Conservation (phyloP, 192 early-diverging fungal genomes). For the Backusella psychrophila region DNA sequence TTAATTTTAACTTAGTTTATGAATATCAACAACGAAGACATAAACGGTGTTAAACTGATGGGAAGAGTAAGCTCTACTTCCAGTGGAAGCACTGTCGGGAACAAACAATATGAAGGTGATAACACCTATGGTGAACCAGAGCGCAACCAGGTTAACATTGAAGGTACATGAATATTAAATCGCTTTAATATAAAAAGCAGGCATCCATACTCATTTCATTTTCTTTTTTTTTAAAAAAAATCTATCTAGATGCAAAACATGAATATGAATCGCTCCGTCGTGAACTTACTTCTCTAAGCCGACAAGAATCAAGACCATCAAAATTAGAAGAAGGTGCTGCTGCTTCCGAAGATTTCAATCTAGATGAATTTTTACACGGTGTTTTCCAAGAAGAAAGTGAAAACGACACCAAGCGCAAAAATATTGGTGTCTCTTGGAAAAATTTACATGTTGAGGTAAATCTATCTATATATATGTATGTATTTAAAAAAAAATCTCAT, state of each 20-base stretch:
- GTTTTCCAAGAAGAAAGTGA: neutral
- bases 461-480: neutral
- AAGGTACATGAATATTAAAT: neutral
- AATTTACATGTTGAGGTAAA: slow-evolving; percentile 29
- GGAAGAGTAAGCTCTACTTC: neutral
- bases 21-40: neutral
- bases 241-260: slow-evolving; percentile 16
- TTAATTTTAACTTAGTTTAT: neutral
- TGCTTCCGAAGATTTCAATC: slow-evolving; percentile 21
- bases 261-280: slow-evolving; percentile 26
- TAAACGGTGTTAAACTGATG: neutral
- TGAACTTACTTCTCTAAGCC: slow-evolving; percentile 28
- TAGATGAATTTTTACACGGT: slow-evolving; percentile 27
- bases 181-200: neutral
- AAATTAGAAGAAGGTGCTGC: slow-evolving; percentile 28
- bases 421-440: slow-evolving; percentile 31
- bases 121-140: neutral
- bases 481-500: neutral
- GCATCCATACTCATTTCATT: neutral
- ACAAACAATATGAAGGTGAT: neutral
- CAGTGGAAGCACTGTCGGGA: neutral
- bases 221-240: neutral
- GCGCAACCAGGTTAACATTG: neutral
- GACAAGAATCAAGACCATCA: slow-evolving; percentile 6
- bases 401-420: slow-evolving; percentile 26